These are phyloP conservation scores for Benincasa hispida DNA, from an alignment of 306 rosid genomes.

Conservation along the genomic window DNA sequence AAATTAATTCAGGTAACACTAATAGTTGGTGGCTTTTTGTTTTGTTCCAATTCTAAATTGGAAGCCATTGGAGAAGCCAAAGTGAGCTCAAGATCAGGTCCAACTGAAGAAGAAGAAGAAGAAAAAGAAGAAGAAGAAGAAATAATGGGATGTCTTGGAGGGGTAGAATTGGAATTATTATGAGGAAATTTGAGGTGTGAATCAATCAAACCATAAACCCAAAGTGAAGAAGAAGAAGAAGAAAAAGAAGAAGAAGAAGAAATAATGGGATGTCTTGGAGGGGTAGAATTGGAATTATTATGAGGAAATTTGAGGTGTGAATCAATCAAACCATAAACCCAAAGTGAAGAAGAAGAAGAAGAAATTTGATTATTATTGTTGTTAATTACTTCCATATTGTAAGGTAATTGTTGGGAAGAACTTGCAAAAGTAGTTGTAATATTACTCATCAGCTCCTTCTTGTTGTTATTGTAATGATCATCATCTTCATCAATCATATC, in stretches of 20 bases:
- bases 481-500: no score
- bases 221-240: background rate
- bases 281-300: no score
- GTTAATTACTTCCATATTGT: background rate
- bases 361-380: background rate
- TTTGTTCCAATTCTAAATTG: slow-evolving; percentile 32
- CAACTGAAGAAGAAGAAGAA: slow-evolving; percentile 11
- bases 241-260: slow-evolving; percentile 13
- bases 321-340: slow-evolving; percentile 31
- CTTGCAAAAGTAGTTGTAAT: background rate
- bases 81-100: slow-evolving; percentile 51
- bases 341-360: background rate
- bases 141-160: background rate
- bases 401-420: background rate
- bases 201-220: slow-evolving; percentile 31
- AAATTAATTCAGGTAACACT: slow-evolving; percentile 3
- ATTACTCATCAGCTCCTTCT: background rate
- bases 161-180: no score
- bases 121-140: slow-evolving; percentile 15
- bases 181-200: slow-evolving; percentile 12
- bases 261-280: background rate
- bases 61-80: slow-evolving; percentile 38
- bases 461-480: background rate
- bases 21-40: slow-evolving; percentile 24
- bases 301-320: slow-evolving; percentile 12